phyloP scores from a whole-genome alignment of 768 basidiomycete genomes.

The Mycena chlorophos region DNA sequence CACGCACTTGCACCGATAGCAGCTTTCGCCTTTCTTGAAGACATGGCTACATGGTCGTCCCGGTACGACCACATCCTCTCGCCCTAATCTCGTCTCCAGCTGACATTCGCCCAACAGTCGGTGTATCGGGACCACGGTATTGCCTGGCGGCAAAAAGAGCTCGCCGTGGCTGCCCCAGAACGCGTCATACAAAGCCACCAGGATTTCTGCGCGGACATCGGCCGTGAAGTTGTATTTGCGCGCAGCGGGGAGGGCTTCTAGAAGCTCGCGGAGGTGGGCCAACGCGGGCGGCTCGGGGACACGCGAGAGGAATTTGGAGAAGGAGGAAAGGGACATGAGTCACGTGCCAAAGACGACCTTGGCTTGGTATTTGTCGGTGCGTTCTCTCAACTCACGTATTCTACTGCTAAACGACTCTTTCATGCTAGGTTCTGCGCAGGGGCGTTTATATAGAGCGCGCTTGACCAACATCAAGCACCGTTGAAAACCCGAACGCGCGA shows the following conservation, averaged over 20 bases:
- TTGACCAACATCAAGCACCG: no score
- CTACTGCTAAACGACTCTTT: no score
- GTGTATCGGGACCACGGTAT: slow-evolving; percentile 61
- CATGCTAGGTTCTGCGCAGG: no score
- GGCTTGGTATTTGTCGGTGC: no score
- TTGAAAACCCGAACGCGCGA: no score
- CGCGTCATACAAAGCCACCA: slow-evolving; percentile 77
- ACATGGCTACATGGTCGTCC: slow-evolving; percentile 81
- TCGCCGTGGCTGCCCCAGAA: slow-evolving; percentile 79
- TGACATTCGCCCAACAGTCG: slow-evolving; percentile 73
- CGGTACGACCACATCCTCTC: slow-evolving; percentile 60
- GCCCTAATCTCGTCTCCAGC: slow-evolving; percentile 54
- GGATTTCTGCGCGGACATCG: slow-evolving; percentile 73
- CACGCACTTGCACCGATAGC: slow-evolving; percentile 91
- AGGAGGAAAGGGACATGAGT: slow-evolving; percentile 27
- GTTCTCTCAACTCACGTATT: no score
- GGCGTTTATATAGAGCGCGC: no score
- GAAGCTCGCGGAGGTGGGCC: slow-evolving; percentile 69
- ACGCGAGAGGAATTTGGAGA: slow-evolving; percentile 54
- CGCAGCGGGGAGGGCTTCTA: slow-evolving; percentile 81
- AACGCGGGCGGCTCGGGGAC: slow-evolving; percentile 56
- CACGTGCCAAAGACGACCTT: not conserved
- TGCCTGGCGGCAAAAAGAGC: slow-evolving; percentile 69
- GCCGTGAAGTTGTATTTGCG: slow-evolving; percentile 77
- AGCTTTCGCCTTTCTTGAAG: slow-evolving; percentile 88